Evolutionary conservation across 169 alveolate species (phyloP), one percentile per base, ranked within the genome.

Genomic region (Plasmodium berghei): DNA sequence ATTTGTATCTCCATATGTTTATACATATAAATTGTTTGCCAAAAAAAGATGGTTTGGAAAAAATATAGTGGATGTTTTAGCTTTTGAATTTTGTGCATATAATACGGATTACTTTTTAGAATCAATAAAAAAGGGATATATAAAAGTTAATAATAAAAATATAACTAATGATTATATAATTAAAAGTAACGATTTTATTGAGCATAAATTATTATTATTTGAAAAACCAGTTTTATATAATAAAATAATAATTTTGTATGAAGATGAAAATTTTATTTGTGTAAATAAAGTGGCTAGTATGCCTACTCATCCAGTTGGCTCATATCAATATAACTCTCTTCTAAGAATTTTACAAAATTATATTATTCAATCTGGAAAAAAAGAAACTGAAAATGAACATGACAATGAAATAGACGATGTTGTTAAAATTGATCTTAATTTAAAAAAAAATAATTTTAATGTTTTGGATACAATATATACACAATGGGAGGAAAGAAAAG

Each of bases 251-350:
- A 66, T 94, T 40, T 66, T 94, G 8, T 72, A 70, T 6, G 95
- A 94, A 64, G 92, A 87, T 69, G 91, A 89, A 10, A 92, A 92
- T 86, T 92, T 90, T 40, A 73, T 94, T 64, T 94, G 92, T 49
- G 96, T 90, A 5, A 90, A 94, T 42, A 94, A 94, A 56, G 89
- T 93, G 0, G 64, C 90, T 10, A 92, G 96, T 72, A 18, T 94
- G 20, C 96, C 96, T 16, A 93, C 94, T 9, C 94, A 94, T 69
- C 95, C 91, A 26, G 93, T 93, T 1, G 96, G 96, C 2, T 92
- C 94, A 10, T 94, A 94, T 62, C 90, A 92, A 40, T 94, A 72
- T 91, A 94, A 94, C 75, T 90, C 95, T 0, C 90, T 94, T 4
- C 69, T 92, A 48, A 90, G 94, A 61, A 75, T 91, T 56, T 22